Evolutionary conservation across 2,329 filamentous ascomycete species (phyloP).

Genomic region (Ophiostoma pallidulum): DNA sequence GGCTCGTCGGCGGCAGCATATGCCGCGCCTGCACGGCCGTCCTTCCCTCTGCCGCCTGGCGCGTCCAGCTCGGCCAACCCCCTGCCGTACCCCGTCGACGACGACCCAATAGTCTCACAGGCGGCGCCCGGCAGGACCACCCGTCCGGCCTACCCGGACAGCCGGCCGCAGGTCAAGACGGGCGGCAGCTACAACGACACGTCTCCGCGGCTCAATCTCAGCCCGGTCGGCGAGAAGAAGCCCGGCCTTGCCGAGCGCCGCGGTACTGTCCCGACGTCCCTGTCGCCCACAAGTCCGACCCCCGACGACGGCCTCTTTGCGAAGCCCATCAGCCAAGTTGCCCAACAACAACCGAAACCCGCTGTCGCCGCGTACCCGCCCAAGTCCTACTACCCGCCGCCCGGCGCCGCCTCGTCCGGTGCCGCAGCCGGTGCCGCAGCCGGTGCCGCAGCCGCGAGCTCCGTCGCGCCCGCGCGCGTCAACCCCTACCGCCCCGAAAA

Average conservation of each 20-base stretch:
- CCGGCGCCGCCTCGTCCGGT: slow-evolving; percentile 32
- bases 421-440: too few relatives aligned
- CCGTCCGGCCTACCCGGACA: slow-evolving; percentile 36
- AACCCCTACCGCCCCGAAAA: slow-evolving; percentile 3
- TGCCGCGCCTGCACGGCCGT: slow-evolving; percentile 50
- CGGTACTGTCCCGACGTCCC: slow-evolving; percentile 69
- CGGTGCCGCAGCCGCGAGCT: background rate
- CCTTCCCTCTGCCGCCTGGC: slow-evolving; percentile 56
- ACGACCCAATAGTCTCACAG: slow-evolving; percentile 38
- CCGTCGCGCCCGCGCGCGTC: background rate
- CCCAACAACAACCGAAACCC: slow-evolving; percentile 22
- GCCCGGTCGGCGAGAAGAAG: slow-evolving; percentile 43
- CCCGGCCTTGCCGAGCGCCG: slow-evolving; percentile 69
- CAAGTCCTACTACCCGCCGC: slow-evolving; percentile 53
- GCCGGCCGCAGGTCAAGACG: slow-evolving; percentile 26
- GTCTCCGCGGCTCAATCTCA: slow-evolving; percentile 45
- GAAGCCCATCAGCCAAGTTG: slow-evolving; percentile 41
- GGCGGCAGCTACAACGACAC: slow-evolving; percentile 39
- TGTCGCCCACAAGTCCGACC: slow-evolving; percentile 68
- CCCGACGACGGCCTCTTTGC: slow-evolving; percentile 77
- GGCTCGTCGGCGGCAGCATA: background rate
- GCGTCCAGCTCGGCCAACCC: slow-evolving; percentile 60
- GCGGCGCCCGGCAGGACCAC: slow-evolving; percentile 24
- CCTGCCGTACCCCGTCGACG: slow-evolving; percentile 66
- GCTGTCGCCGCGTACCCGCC: slow-evolving; percentile 40